These are phyloP conservation scores for Penicillium sp. DNA, from an alignment of 2,329 filamentous ascomycete species.

Conservation along the genomic window DNA sequence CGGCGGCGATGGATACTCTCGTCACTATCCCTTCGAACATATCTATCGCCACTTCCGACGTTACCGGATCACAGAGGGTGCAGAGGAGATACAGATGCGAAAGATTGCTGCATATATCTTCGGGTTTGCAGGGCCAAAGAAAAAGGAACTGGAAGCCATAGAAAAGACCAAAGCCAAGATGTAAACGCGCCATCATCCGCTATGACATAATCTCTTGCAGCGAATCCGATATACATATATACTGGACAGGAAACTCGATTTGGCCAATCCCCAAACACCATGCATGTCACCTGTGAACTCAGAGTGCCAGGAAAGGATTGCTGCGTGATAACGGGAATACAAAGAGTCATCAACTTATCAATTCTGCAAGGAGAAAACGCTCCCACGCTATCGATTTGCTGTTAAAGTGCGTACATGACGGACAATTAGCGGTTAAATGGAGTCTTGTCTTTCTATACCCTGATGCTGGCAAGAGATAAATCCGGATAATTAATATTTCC, in stretches of 20 bases:
- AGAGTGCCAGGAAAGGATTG: not conserved
- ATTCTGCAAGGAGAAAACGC: not conserved
- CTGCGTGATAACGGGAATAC: not conserved
- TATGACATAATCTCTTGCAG: not conserved
- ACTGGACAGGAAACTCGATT: not conserved
- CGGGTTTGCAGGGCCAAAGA: conserved; percentile 39
- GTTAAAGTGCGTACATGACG: too few species aligned
- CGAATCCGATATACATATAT: not conserved
- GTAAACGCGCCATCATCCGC: not conserved
- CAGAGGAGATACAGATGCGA: conserved; percentile 66
- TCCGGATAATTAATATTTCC: too few species aligned
- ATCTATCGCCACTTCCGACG: conserved; percentile 64
- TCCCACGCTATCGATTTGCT: not conserved
- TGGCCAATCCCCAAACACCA: not conserved
- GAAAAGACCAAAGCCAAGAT: conserved; percentile 12
- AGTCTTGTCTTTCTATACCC: too few species aligned
- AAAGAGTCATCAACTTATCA: not conserved
- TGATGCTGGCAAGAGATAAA: too few species aligned
- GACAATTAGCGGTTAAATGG: too few species aligned
- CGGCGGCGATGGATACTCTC: conserved; percentile 59
- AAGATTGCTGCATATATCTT: conserved; percentile 62
- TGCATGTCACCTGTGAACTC: not conserved
- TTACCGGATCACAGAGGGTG: conserved; percentile 64
- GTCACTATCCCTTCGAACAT: conserved; percentile 62
- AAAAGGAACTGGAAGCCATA: conserved; percentile 4